phyloP scores from a whole-genome alignment of 805 yeast genomes.

The Candida stauntonica region DNA sequence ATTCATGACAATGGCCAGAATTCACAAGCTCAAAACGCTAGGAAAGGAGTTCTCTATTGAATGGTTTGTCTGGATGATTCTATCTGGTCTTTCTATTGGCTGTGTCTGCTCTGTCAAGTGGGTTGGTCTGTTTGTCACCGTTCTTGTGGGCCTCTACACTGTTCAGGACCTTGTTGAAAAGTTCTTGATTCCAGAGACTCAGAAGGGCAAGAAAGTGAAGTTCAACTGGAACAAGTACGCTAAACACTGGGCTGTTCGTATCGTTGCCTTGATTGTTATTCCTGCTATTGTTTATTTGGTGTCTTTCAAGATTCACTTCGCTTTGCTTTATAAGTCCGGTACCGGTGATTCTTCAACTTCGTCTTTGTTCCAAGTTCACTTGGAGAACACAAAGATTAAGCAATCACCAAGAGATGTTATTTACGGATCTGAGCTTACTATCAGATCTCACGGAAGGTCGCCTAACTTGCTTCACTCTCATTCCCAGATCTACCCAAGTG shows the following conservation, averaged over 20 bases:
- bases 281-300: conserved; percentile 68
- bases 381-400: conserved; percentile 60
- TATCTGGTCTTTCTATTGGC: conserved; percentile 68
- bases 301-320: conserved; percentile 79
- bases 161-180: conserved; percentile 48
- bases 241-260: conserved; percentile 70
- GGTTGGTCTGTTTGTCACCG: conserved; percentile 75
- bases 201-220: conserved; percentile 17
- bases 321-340: conserved; percentile 72
- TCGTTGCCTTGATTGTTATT: conserved; percentile 58
- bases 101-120: conserved; percentile 83
- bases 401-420: conserved; percentile 67
- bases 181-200: conserved; percentile 31
- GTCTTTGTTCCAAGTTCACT: conserved; percentile 83
- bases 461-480: conserved; percentile 88
- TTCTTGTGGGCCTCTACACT: conserved; percentile 55
- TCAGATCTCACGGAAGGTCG: conserved; percentile 63
- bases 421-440: conserved; percentile 45
- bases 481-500: conserved; percentile 78
- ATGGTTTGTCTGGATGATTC: conserved; percentile 52
- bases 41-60: conserved; percentile 33
- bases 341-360: conserved; percentile 92
- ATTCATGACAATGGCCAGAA: conserved; percentile 51
- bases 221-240: conserved; percentile 35
- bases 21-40: conserved; percentile 43